phyloP scores from a whole-genome alignment of 331 rosid genomes.

The Saraca asoca region DNA sequence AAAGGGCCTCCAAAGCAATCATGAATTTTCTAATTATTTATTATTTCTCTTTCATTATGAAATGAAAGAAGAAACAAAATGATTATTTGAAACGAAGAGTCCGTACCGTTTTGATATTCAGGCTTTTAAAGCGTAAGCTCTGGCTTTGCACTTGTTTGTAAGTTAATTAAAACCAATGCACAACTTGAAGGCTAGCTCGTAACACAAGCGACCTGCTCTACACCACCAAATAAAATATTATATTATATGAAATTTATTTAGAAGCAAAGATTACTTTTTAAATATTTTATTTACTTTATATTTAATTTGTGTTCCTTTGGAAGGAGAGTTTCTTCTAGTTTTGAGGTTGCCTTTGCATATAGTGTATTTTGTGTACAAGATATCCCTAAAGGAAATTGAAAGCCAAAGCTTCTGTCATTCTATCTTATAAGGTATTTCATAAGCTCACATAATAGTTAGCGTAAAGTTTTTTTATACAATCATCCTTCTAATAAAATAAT shows the following conservation, averaged over 20 bases:
- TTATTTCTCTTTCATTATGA: conserved; percentile 2
- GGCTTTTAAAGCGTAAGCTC: conserved; percentile 39
- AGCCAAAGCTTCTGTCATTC: conserved; percentile 17
- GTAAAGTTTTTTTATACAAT: too few relatives aligned
- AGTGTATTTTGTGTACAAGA: neutral
- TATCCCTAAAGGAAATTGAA: neutral
- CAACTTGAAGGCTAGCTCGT: conserved; percentile 44
- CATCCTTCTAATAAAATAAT: too few relatives aligned
- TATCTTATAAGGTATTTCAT: neutral
- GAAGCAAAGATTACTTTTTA: conserved; percentile 49
- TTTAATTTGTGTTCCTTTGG: conserved; percentile 12
- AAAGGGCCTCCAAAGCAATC: conserved; percentile 36
- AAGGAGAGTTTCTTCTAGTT: neutral
- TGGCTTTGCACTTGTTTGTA: conserved; percentile 49
- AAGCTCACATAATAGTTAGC: too few relatives aligned
- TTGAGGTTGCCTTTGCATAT: neutral
- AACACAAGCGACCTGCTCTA: conserved; percentile 44
- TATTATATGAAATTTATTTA: conserved; percentile 21
- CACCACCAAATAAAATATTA: conserved; percentile 42
- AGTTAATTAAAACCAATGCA: conserved; percentile 45
- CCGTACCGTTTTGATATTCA: conserved; percentile 28
- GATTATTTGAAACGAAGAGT: conserved; percentile 15
- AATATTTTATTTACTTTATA: neutral
- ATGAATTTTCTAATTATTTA: conserved; percentile 1
- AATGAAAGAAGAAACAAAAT: conserved; percentile 15